Percentiles rank a stretch among this genome's conserved stretches.
Evolutionary conservation across 1,284 basidiomycete genomes (phyloP).

Genomic region (Leccinum olivaceoglutinosum): DNA sequence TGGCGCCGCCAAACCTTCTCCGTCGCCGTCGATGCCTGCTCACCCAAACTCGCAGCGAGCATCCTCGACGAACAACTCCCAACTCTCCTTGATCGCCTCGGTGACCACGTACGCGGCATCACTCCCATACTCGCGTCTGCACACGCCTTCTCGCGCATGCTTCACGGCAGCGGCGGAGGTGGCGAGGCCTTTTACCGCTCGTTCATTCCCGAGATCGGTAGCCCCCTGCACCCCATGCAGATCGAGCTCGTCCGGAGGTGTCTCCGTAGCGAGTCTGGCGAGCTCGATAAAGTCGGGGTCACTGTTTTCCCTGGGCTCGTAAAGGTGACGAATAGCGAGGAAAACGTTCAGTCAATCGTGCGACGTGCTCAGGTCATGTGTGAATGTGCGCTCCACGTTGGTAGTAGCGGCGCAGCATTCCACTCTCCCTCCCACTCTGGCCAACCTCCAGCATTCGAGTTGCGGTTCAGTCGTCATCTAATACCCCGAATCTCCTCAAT

Average conservation of each 20-base stretch:
- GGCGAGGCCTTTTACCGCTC: constrained; percentile 74
- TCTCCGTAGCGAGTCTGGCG: constrained; percentile 63
- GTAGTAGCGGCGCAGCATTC: neutral
- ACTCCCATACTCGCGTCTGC: constrained; percentile 60
- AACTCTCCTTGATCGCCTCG: constrained; percentile 47
- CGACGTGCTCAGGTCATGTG: constrained; percentile 79
- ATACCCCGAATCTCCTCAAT: no score
- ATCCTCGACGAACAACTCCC: constrained; percentile 68
- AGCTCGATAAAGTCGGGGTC: constrained; percentile 67
- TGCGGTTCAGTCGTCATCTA: no score
- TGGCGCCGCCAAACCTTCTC: constrained; percentile 84
- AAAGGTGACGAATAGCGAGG: constrained; percentile 53
- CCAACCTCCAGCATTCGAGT: no score
- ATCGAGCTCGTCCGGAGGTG: constrained; percentile 78
- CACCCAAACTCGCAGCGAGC: constrained; percentile 56
- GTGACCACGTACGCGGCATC: constrained; percentile 38
- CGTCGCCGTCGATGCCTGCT: constrained; percentile 70
- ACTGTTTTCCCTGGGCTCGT: constrained; percentile 81
- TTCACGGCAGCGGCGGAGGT: constrained; percentile 51
- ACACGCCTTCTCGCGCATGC: constrained; percentile 74
- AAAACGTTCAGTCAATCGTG: constrained; percentile 66
- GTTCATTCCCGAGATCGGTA: constrained; percentile 75
- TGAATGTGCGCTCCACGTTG: constrained; percentile 57
- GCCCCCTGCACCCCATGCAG: constrained; percentile 57
- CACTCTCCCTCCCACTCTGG: no score